A percentile compares a stretch with the other conserved stretches of the same genome.
Conservation (phyloP, 257 asterid species). For the Buddleja alternifolia region DNA sequence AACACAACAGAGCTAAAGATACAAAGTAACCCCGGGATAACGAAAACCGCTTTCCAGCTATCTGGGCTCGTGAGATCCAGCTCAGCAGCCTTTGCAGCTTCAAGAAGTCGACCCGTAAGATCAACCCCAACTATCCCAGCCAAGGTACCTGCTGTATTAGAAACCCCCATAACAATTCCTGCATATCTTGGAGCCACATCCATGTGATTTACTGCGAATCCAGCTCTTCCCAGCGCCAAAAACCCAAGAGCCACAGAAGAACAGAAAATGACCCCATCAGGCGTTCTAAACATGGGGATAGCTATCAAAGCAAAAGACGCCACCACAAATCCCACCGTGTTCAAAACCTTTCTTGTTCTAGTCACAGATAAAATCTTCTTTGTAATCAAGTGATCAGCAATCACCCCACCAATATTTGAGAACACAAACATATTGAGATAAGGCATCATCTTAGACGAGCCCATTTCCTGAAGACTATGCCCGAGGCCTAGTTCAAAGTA, state of each 20-base stretch:
- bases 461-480: slow-evolving; percentile 92
- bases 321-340: slow-evolving; percentile 73
- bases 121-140: slow-evolving; percentile 93
- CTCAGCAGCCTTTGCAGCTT: slow-evolving; percentile 72
- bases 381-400: slow-evolving; percentile 81
- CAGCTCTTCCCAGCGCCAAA: slow-evolving; percentile 95
- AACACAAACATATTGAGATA: slow-evolving; percentile 84
- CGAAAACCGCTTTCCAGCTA: slow-evolving; percentile 82
- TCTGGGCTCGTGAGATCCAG: slow-evolving; percentile 75
- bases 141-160: slow-evolving; percentile 91
- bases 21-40: slow-evolving; percentile 81
- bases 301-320: slow-evolving; percentile 77
- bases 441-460: slow-evolving; percentile 94
- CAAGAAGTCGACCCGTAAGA: slow-evolving; percentile 88
- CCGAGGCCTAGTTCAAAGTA: slow-evolving; percentile 84
- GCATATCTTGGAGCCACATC: slow-evolving; percentile 97
- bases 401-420: slow-evolving; percentile 87
- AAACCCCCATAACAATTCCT: slow-evolving; percentile 93
- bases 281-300: slow-evolving; percentile 74
- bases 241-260: slow-evolving; percentile 90
- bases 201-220: slow-evolving; percentile 94
- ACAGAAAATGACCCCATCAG: slow-evolving; percentile 71
- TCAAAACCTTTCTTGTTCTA: slow-evolving; percentile 71
- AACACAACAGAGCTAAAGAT: slow-evolving; percentile 72
- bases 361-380: slow-evolving; percentile 65